phyloP scores from a whole-genome alignment of 2,329 filamentous ascomycete species.

The Elsinoe perseae region DNA sequence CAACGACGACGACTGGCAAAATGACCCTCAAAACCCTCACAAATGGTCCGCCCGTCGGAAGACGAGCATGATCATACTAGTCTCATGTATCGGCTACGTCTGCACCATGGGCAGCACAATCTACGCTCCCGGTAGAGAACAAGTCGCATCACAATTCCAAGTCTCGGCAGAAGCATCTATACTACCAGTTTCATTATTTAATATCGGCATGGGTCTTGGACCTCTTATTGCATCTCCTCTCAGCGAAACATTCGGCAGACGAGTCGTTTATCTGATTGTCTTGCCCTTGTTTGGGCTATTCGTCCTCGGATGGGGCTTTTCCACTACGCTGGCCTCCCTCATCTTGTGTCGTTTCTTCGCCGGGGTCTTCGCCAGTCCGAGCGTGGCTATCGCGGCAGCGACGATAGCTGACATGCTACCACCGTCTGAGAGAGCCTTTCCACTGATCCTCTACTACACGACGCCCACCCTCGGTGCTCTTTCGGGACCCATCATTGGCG shows the following conservation, averaged over 20 bases:
- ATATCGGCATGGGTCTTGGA: conserved; percentile 53
- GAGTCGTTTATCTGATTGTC: conserved; percentile 45
- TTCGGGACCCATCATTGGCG: conserved; percentile 37
- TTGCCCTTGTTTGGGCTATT: conserved; percentile 43
- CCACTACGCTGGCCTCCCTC: conserved; percentile 37
- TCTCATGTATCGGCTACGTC: conserved; percentile 13
- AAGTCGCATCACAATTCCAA: conserved; percentile 34
- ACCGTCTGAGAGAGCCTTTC: conserved; percentile 9
- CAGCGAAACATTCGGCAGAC: conserved; percentile 51
- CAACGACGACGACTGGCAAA: conserved; percentile 1
- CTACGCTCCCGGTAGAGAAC: conserved; percentile 9
- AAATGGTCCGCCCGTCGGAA: conserved; percentile 7
- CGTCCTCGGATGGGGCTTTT: conserved; percentile 29
- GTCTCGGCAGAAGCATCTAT: conserved; percentile 50
- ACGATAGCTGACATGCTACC: conserved; percentile 13
- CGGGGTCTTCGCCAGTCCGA: conserved; percentile 47
- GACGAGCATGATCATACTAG: conserved; percentile 2
- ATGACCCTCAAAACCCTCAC: conserved; percentile 6
- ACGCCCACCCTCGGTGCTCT: conserved; percentile 47
- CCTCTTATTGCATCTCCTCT: conserved; percentile 53
- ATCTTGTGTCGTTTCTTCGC: conserved; percentile 45
- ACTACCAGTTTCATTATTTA: conserved; percentile 51
- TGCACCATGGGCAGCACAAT: conserved; percentile 14
- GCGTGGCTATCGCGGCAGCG: conserved; percentile 43
- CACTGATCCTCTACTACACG: conserved; percentile 13